These are phyloP conservation scores for Calonectria hawksworthii DNA, from an alignment of 2,329 filamentous ascomycete genomes.

Conservation along the genomic window DNA sequence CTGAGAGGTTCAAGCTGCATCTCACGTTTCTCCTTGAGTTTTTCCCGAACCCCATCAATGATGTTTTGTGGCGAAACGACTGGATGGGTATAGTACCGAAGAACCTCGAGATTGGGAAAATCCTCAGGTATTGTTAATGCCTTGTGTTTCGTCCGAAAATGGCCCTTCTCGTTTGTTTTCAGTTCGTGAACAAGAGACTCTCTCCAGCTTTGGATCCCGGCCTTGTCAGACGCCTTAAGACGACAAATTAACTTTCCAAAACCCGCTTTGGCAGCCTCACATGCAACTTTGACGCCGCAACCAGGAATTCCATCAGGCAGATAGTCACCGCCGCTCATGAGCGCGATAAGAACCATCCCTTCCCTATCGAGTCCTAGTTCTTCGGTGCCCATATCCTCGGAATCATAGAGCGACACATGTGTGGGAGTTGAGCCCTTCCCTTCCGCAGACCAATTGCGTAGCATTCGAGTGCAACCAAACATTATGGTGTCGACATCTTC, in stretches of 20 bases:
- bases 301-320: constrained; percentile 88
- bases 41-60: constrained; percentile 45
- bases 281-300: constrained; percentile 89
- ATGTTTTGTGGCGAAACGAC: constrained; percentile 78
- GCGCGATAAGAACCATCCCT: constrained; percentile 92
- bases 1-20: constrained; percentile 69
- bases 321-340: constrained; percentile 98
- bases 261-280: constrained; percentile 89
- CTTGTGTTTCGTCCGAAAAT: constrained; percentile 83
- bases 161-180: constrained; percentile 84
- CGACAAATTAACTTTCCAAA: constrained; percentile 84
- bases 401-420: constrained; percentile 87
- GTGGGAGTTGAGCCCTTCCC: constrained; percentile 77
- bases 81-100: constrained; percentile 91
- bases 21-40: constrained; percentile 39
- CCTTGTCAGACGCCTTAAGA: constrained; percentile 70
- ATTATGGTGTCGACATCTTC: constrained; percentile 98
- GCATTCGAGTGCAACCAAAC: constrained; percentile 87
- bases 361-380: constrained; percentile 79
- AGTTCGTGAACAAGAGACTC: constrained; percentile 81
- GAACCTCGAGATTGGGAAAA: constrained; percentile 84
- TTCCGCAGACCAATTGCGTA: constrained; percentile 88
- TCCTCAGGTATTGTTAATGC: constrained; percentile 80
- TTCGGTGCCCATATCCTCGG: constrained; percentile 63
- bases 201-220: constrained; percentile 78